phyloP scores from a whole-genome alignment of 2,329 filamentous ascomycete genomes.

The Xylaria polymorpha region DNA sequence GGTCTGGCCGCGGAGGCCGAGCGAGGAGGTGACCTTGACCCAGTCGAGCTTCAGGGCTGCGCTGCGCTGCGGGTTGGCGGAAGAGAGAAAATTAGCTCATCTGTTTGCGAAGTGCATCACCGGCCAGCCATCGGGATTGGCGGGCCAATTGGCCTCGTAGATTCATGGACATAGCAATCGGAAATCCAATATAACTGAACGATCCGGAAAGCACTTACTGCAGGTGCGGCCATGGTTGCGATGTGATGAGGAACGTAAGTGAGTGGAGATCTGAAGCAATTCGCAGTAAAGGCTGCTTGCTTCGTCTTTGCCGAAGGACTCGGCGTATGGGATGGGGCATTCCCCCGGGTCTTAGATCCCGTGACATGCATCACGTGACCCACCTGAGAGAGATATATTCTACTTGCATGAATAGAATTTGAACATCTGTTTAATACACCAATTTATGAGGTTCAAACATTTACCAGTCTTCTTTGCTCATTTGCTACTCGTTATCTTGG shows the following conservation, averaged over 20 bases:
- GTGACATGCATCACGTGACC: slow-evolving; percentile 45
- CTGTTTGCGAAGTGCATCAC: slow-evolving; percentile 22
- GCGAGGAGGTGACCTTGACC: slow-evolving; percentile 91
- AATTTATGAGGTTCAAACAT: background rate
- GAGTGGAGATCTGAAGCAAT: slow-evolving; percentile 62
- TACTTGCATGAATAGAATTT: background rate
- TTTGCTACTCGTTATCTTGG: background rate
- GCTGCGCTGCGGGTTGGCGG: slow-evolving; percentile 76
- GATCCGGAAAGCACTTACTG: slow-evolving; percentile 65
- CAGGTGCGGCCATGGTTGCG: slow-evolving; percentile 75
- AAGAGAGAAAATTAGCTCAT: slow-evolving; percentile 67
- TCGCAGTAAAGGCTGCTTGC: slow-evolving; percentile 61
- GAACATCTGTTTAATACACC: background rate
- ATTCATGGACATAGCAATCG: background rate
- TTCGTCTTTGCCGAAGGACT: slow-evolving; percentile 59
- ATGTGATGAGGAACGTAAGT: slow-evolving; percentile 57
- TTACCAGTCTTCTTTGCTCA: background rate
- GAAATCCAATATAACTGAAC: slow-evolving; percentile 40
- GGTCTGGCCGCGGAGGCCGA: slow-evolving; percentile 96
- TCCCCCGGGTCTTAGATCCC: slow-evolving; percentile 25
- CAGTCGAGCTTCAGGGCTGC: slow-evolving; percentile 99
- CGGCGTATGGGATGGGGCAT: slow-evolving; percentile 40
- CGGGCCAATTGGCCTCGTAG: slow-evolving; percentile 43
- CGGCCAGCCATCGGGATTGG: slow-evolving; percentile 48
- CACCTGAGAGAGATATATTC: background rate